Percentiles rank a stretch among this genome's conserved stretches.
These are phyloP conservation scores for Blastobotrys buckinghamii DNA, from an alignment of 1,139 yeast species.

Conservation along the genomic window DNA sequence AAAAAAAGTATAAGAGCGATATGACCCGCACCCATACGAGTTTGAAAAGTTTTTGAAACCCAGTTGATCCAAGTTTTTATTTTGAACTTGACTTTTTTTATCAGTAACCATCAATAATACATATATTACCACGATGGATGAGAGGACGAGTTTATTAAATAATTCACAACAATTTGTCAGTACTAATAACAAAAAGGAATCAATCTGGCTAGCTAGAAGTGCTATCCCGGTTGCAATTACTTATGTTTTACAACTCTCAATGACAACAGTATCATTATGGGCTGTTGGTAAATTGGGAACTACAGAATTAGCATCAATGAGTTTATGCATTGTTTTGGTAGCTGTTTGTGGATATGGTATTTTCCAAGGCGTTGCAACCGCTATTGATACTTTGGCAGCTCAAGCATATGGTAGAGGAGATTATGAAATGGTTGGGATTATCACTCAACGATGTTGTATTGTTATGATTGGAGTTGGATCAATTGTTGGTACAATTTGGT, in stretches of 20 bases:
- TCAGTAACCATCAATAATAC: not conserved
- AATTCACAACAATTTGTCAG: not conserved
- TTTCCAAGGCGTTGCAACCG: slow-evolving; percentile 83
- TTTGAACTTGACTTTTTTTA: not conserved
- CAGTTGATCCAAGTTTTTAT: not conserved
- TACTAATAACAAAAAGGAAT: slow-evolving; percentile 8
- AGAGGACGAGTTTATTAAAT: not conserved
- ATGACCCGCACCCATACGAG: too few species aligned
- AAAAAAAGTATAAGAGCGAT: too few species aligned
- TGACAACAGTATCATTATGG: slow-evolving; percentile 76
- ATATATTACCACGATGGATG: not conserved
- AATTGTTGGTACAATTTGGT: slow-evolving; percentile 49
- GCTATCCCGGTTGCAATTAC: slow-evolving; percentile 41
- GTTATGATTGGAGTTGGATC: slow-evolving; percentile 39
- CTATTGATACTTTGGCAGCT: slow-evolving; percentile 82
- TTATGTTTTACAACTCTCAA: slow-evolving; percentile 69
- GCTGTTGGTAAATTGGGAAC: slow-evolving; percentile 80
- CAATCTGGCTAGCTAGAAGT: slow-evolving; percentile 12
- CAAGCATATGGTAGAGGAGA: slow-evolving; percentile 50
- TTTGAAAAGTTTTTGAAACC: too few species aligned
- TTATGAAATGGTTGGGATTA: slow-evolving; percentile 49
- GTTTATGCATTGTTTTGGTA: slow-evolving; percentile 82
- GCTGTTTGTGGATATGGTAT: slow-evolving; percentile 73
- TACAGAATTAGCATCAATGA: slow-evolving; percentile 69
- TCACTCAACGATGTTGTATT: slow-evolving; percentile 52